Base-by-base conservation (phyloP, 2,329 filamentous ascomycete species). In the Xylaria sp. region DNA sequence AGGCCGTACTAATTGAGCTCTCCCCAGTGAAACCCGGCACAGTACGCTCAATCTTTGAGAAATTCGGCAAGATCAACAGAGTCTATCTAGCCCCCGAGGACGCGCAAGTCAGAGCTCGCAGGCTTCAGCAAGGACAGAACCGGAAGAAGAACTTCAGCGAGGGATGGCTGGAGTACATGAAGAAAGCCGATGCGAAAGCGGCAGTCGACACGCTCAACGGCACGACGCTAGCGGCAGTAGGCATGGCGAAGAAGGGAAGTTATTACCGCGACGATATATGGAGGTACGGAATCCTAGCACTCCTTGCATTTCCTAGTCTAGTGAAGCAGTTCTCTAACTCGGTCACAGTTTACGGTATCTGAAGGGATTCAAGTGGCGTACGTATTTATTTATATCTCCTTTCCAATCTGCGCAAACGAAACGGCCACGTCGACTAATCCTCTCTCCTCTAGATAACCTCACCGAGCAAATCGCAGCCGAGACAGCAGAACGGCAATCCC, bases 221-320 rank as follows among this genome's bases (percentile, higher is more conserved):
- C 43, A 86, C 85, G 66, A 91, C 85, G 8, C 56, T 67, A 19
- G 65, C 65, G 2, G 65, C 45, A 12, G 91, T 95, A 62, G 92
- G 92, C 53, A 92, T 92, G 57, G 65, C 63, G 25, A 94, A 94
- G 79, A 96, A 96, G 79, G 85, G 91, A 12, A 86, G 85, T 51
- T 92, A 91, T 74, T 96, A 94, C 79, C 87, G 91, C 70, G 92
- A 96, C 74, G 92, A 96, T 75, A 84, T 96, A 46, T 96, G 92
- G 92, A 94, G 90, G 70, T 79, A 51, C 40, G 61, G 3, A 23
- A 25, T 37, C 15, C 25, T n/a, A 1, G 2, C 12, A 12, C 25
- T 12, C 14, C 0, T 28, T 19, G 1, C 23, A 38, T 45, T 25
- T 19, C 5, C 6, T 35, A 19, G 21, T n/a, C n/a, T n/a, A n/a